Base-by-base conservation (phyloP, 345 rosid species). In the Bruguiera gymnorhiza region DNA sequence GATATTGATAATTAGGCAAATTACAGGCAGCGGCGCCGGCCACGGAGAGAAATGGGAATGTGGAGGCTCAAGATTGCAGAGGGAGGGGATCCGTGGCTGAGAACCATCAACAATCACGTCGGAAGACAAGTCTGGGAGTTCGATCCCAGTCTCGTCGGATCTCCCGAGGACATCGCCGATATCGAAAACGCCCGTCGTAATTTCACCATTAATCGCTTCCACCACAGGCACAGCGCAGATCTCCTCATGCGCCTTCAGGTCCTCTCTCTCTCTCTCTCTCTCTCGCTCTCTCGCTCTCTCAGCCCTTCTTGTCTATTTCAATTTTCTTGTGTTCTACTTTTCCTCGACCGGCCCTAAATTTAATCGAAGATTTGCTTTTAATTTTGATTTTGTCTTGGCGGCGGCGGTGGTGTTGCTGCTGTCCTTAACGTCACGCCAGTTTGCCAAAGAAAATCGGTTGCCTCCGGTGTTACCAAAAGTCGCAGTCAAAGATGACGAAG, bases 81-180 rank as follows among this genome's bases (percentile, higher is more conserved):
- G 65, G 98, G 93, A 76, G 90, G 81, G 26, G 83, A 72, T 79
- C 87, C 90, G 26, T 91, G 96, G 97, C 83, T 94, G 24, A 75
- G 89, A 74, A 86, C 90, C 5, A 53, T 70, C 58, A 89, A 87
- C 74, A 69, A 85, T 74, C 96, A 94, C 69, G 81, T 79, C 11
- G 97, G 98, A 30, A 80, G 97, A 43, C 98, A 92, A 70, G 66
- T 84, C 20, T 95, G 99, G 98, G 97, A 90, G 80, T 92, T 95
- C 36, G 94, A 95, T 82, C 89, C 92, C 10, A 76, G 78, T 29
- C 78, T 62, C 34, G 16, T 7, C 31, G 89, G 88, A 63, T 84
- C 96, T 7, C 87, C 91, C 3, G 85, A 84, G 55, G 93, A 92
- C 67, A 76, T 87, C 61, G 74, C 69, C 51, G 86, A 81, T 69